These are phyloP conservation scores for Tilletia walkeri DNA, from an alignment of 1,284 basidiomycete genomes.

Conservation along the genomic window DNA sequence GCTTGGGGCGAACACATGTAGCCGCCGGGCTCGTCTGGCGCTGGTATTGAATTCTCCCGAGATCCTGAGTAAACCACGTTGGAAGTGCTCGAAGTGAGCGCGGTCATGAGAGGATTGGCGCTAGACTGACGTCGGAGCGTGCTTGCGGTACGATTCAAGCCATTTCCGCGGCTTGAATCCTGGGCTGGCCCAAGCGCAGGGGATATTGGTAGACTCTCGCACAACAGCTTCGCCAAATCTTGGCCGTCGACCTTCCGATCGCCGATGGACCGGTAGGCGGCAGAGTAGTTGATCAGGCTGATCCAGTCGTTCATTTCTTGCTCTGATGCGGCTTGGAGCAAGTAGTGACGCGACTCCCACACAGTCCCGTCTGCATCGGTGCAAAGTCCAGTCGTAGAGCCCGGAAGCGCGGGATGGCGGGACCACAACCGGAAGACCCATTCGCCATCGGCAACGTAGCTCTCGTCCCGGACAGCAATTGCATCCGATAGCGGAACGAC, in stretches of 20 bases:
- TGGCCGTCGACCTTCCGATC: constrained; percentile 64
- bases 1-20: not conserved
- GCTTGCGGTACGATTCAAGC: not conserved
- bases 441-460: constrained; percentile 61
- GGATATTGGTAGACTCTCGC: not conserved
- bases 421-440: constrained; percentile 71
- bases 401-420: not conserved
- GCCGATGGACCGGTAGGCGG: constrained; percentile 82
- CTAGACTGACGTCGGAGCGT: not conserved
- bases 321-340: constrained; percentile 73
- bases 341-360: constrained; percentile 69
- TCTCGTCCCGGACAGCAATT: constrained; percentile 44
- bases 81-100: constrained; percentile 2
- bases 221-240: not conserved
- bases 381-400: not conserved
- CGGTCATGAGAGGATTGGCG: not conserved
- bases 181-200: not conserved
- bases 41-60: not conserved
- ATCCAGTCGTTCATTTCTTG: constrained; percentile 88
- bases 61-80: not conserved
- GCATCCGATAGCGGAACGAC: constrained; percentile 66
- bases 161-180: no score
- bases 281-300: constrained; percentile 87
- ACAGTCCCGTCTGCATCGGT: constrained; percentile 54
- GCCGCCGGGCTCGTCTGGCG: not conserved